phyloP scores from a whole-genome alignment of 257 asterid species.

The Plantago elongata region DNA sequence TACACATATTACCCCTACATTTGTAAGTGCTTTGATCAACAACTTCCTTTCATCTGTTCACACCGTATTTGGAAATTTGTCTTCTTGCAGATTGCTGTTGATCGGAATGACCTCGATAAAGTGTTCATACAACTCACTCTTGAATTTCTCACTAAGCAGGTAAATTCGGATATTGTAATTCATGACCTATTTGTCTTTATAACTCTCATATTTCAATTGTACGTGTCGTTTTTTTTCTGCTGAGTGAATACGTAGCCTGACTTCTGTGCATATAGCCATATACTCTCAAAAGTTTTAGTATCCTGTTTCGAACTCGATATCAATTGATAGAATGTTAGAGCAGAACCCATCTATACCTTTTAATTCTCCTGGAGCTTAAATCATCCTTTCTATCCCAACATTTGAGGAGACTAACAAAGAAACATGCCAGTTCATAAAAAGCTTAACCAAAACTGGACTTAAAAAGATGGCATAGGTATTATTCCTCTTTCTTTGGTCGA shows the following conservation, averaged over 20 bases:
- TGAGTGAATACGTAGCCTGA: no score
- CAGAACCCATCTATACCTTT: no score
- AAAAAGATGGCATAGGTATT: no score
- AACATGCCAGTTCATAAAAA: background rate
- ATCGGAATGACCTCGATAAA: slow-evolving; percentile 62
- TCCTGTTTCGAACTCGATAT: no score
- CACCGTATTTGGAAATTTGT: slow-evolving; percentile 10
- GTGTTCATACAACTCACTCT: slow-evolving; percentile 82
- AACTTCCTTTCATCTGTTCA: slow-evolving; percentile 19
- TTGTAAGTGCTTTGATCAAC: slow-evolving; percentile 12
- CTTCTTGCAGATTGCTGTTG: slow-evolving; percentile 73
- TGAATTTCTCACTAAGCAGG: slow-evolving; percentile 90
- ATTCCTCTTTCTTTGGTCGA: no score
- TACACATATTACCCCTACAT: slow-evolving; percentile 11
- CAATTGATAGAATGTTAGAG: no score
- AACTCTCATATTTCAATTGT: background rate
- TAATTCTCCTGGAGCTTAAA: no score
- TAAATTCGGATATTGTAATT: slow-evolving; percentile 22
- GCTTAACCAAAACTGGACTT: background rate
- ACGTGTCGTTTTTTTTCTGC: no score
- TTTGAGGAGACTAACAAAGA: background rate
- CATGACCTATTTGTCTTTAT: slow-evolving; percentile 6
- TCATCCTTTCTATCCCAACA: no score
- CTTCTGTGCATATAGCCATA: no score
- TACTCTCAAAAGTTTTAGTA: no score